phyloP scores from a whole-genome alignment of 768 basidiomycete genomes.

The Krasilnikovozyma curviuscula region DNA sequence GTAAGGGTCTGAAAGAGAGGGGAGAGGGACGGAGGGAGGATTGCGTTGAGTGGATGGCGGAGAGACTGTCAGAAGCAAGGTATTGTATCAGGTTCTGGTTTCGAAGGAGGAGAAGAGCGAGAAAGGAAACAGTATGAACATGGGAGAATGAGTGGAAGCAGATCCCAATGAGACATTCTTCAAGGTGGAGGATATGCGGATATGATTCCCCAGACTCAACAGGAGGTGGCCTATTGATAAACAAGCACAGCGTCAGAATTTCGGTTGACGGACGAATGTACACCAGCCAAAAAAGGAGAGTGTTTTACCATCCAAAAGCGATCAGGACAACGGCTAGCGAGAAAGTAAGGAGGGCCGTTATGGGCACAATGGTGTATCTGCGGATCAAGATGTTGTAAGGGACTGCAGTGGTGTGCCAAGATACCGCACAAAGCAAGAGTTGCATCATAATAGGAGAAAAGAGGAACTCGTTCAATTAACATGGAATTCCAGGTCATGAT shows the following conservation, averaged over 20 bases:
- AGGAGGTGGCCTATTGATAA: background rate
- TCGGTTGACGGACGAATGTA: background rate
- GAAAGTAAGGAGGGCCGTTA: constrained; percentile 2
- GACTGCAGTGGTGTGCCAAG: background rate
- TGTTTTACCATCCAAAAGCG: constrained; percentile 5
- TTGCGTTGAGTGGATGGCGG: constrained; percentile 2
- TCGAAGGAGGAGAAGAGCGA: background rate
- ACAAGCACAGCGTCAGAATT: too few species aligned
- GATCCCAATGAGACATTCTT: background rate
- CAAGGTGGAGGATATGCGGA: constrained; percentile 1
- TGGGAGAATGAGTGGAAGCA: constrained; percentile 7
- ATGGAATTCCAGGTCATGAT: background rate
- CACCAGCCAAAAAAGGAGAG: background rate
- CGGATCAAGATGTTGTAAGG: constrained; percentile 6
- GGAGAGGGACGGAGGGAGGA: constrained; percentile 1
- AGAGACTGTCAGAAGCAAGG: too few species aligned
- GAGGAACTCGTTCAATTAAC: background rate
- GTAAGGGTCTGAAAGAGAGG: background rate
- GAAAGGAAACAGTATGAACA: background rate
- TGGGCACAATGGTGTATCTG: constrained; percentile 3
- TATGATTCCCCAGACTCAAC: background rate
- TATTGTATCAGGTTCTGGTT: too few species aligned
- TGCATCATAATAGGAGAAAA: background rate
- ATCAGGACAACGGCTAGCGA: background rate
- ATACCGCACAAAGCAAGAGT: too few species aligned